These are phyloP conservation scores for Trifolium fragiferum DNA, from an alignment of 306 rosid species.

Conservation along the genomic window DNA sequence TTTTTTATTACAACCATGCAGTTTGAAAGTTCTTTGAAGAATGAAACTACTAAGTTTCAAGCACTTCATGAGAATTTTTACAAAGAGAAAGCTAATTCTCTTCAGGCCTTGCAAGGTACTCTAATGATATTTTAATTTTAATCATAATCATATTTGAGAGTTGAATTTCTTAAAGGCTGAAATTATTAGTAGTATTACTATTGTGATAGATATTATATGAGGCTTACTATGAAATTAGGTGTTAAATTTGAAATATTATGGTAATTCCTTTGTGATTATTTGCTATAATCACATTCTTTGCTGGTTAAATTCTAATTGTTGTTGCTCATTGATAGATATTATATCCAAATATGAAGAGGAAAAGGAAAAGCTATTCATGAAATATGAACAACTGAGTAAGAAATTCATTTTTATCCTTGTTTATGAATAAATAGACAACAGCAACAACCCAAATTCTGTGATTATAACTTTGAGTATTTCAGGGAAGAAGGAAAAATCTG, in stretches of 20 bases:
- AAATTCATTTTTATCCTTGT: slow-evolving; percentile 7
- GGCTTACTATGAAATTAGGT: slow-evolving; percentile 12
- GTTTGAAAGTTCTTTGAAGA: slow-evolving; percentile 87
- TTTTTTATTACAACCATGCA: slow-evolving; percentile 46
- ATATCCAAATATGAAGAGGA: slow-evolving; percentile 92
- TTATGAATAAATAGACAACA: slow-evolving; percentile 4
- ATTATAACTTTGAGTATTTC: slow-evolving; percentile 37
- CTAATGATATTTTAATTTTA: slow-evolving; percentile 9
- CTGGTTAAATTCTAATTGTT: slow-evolving; percentile 34
- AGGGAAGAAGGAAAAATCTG: slow-evolving; percentile 81
- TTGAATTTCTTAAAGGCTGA: slow-evolving; percentile 13
- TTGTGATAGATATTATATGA: too few species aligned
- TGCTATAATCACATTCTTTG: slow-evolving; percentile 2
- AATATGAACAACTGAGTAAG: slow-evolving; percentile 94
- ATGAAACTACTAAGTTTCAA: slow-evolving; percentile 75
- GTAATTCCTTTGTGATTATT: slow-evolving; percentile 15
- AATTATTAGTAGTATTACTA: slow-evolving; percentile 18
- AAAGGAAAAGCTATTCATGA: slow-evolving; percentile 74
- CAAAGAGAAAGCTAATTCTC: slow-evolving; percentile 75
- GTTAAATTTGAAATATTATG: slow-evolving; percentile 1
- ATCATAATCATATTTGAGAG: background rate
- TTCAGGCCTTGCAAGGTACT: slow-evolving; percentile 81
- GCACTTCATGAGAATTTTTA: slow-evolving; percentile 73
- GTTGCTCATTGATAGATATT: slow-evolving; percentile 53
- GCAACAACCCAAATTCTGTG: background rate